Conservation (phyloP, 2,329 filamentous ascomycete genomes). For the Penicillium sp. region DNA sequence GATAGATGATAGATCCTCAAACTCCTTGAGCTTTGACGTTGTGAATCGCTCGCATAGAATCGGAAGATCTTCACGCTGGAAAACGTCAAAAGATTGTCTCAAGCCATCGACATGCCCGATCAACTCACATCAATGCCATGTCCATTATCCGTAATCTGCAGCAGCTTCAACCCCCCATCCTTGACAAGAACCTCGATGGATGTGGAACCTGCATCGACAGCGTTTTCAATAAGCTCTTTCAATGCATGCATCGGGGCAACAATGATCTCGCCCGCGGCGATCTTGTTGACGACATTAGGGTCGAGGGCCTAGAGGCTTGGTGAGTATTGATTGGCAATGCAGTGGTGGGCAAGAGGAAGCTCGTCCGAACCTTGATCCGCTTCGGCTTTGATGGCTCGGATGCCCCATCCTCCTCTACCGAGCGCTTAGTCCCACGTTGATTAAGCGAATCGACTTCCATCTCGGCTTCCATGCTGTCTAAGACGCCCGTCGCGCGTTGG, state of each 20-base stretch:
- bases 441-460: slow-evolving; percentile 47
- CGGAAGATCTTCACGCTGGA: slow-evolving; percentile 80
- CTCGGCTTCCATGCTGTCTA: slow-evolving; percentile 32
- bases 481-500: slow-evolving; percentile 5
- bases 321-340: neutral
- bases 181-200: slow-evolving; percentile 88
- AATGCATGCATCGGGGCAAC: slow-evolving; percentile 93
- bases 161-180: slow-evolving; percentile 88
- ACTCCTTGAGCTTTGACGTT: slow-evolving; percentile 90
- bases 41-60: slow-evolving; percentile 96
- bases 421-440: slow-evolving; percentile 50
- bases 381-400: slow-evolving; percentile 42
- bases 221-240: slow-evolving; percentile 95
- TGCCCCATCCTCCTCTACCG: slow-evolving; percentile 47
- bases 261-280: slow-evolving; percentile 96
- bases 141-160: slow-evolving; percentile 97
- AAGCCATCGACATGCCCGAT: neutral
- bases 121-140: slow-evolving; percentile 84
- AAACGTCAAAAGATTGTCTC: neutral
- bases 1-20: slow-evolving; percentile 88
- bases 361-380: slow-evolving; percentile 44
- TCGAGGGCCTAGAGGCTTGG: slow-evolving; percentile 67
- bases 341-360: neutral
- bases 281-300: slow-evolving; percentile 95
- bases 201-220: slow-evolving; percentile 95